These are phyloP conservation scores for Sequoia sempervirens DNA, from an alignment of 75 land plant genomes.

Conservation along the genomic window DNA sequence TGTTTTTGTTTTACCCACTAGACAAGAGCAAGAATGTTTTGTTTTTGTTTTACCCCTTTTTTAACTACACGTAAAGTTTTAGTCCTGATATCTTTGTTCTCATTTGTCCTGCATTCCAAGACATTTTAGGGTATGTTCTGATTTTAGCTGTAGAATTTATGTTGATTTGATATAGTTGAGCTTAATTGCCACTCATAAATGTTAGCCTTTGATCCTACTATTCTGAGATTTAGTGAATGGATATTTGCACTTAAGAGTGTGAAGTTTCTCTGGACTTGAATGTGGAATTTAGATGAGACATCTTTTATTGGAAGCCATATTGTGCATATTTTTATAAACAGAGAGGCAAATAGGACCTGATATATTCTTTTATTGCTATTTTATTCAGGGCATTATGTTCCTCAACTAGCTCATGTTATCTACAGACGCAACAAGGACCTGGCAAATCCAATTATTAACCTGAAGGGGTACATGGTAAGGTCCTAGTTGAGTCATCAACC, in stretches of 20 bases:
- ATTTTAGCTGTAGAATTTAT: background rate
- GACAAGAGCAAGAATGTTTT: background rate
- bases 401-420: constrained; percentile 81
- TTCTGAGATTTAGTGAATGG: background rate
- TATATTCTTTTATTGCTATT: background rate
- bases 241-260: background rate
- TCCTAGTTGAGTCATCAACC: background rate
- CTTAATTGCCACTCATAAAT: background rate
- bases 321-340: background rate
- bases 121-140: background rate
- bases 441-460: constrained; percentile 43
- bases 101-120: background rate
- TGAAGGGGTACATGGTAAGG: constrained; percentile 88
- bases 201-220: background rate
- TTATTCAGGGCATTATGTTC: constrained; percentile 69
- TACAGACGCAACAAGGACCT: constrained; percentile 34
- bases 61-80: background rate
- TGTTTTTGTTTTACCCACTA: background rate
- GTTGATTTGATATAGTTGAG: background rate
- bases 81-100: background rate
- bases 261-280: background rate
- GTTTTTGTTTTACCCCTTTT: background rate
- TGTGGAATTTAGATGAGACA: background rate
- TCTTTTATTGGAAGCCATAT: background rate
- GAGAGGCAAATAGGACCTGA: background rate